These are phyloP conservation scores for Pseudocercospora eumusae DNA, from an alignment of 2,329 filamentous ascomycete species.

Conservation along the genomic window DNA sequence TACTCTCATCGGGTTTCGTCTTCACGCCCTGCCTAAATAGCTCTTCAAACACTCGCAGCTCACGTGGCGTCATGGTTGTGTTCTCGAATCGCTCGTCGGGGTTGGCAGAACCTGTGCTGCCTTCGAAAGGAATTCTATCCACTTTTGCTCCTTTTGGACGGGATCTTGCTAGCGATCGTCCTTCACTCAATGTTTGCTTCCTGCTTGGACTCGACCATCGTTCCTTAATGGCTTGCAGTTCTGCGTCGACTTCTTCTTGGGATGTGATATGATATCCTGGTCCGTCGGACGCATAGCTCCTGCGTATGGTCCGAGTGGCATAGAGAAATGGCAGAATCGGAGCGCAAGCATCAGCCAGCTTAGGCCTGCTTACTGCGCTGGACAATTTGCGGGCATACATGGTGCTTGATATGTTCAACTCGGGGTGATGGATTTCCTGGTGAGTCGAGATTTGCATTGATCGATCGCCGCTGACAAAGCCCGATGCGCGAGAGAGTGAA, in stretches of 20 bases:
- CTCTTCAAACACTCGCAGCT: constrained; percentile 26
- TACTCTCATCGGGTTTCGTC: constrained; percentile 11
- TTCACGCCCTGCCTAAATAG: constrained; percentile 22
- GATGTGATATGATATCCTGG: not conserved
- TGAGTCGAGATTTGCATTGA: constrained; percentile 1
- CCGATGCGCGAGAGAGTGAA: constrained; percentile 10
- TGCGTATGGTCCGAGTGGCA: constrained; percentile 34
- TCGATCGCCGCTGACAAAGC: constrained; percentile 4
- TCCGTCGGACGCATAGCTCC: constrained; percentile 2
- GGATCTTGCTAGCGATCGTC: not conserved
- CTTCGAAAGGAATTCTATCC: constrained; percentile 26
- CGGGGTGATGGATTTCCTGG: not conserved
- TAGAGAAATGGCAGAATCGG: constrained; percentile 37
- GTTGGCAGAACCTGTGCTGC: constrained; percentile 11
- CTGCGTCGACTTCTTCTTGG: constrained; percentile 5
- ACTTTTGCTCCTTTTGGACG: not conserved
- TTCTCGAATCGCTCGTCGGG: constrained; percentile 20
- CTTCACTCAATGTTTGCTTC: not conserved
- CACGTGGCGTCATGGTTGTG: constrained; percentile 29
- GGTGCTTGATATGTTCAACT: not conserved
- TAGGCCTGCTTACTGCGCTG: not conserved
- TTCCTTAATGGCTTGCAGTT: constrained; percentile 12
- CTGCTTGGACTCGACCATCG: constrained; percentile 8
- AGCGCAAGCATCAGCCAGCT: constrained; percentile 4
- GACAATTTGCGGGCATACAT: not conserved